A percentile compares a stretch with the other conserved stretches of the same genome.
Conservation (phyloP, 148 eudicot genomes). For the Hydrangea macrophylla region DNA sequence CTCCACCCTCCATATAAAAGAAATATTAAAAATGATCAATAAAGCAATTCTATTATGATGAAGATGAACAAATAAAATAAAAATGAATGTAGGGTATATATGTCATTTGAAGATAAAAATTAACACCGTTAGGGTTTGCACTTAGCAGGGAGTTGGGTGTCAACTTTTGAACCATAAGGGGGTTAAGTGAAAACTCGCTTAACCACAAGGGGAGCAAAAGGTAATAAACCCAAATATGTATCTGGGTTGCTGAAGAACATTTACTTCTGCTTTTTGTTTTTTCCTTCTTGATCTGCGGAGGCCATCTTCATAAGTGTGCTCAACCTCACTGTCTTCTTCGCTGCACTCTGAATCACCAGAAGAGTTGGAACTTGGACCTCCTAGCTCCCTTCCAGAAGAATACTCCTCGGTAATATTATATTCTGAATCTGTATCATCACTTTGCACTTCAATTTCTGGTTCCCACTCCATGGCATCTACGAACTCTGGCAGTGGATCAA, state of each 20-base stretch:
- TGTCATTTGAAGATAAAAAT: too few relatives aligned
- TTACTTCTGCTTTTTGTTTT: slow-evolving; percentile 66
- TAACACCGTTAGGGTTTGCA: too few relatives aligned
- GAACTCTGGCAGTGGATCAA: slow-evolving; percentile 79
- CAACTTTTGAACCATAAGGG: too few relatives aligned
- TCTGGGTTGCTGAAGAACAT: not conserved
- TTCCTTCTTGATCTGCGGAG: slow-evolving; percentile 76
- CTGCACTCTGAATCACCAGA: slow-evolving; percentile 54
- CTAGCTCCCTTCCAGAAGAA: slow-evolving; percentile 63
- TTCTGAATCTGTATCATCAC: slow-evolving; percentile 94
- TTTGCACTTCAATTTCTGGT: slow-evolving; percentile 73
- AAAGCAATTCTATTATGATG: too few relatives aligned
- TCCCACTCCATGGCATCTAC: slow-evolving; percentile 91
- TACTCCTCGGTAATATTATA: slow-evolving; percentile 64
- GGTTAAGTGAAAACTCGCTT: too few relatives aligned
- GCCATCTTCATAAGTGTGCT: slow-evolving; percentile 46
- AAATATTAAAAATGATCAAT: too few relatives aligned
- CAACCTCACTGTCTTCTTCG: slow-evolving; percentile 64
- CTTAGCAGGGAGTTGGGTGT: too few relatives aligned
- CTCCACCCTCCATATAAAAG: too few relatives aligned
- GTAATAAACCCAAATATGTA: too few relatives aligned
- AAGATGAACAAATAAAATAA: too few relatives aligned
- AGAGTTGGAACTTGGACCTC: slow-evolving; percentile 45
- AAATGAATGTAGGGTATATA: too few relatives aligned
- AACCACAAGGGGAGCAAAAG: too few relatives aligned